Evolutionary conservation across 805 yeast species (phyloP), one percentile per base, ranked within the genome.

Genomic region (Jamesozyma jinghongensis): DNA sequence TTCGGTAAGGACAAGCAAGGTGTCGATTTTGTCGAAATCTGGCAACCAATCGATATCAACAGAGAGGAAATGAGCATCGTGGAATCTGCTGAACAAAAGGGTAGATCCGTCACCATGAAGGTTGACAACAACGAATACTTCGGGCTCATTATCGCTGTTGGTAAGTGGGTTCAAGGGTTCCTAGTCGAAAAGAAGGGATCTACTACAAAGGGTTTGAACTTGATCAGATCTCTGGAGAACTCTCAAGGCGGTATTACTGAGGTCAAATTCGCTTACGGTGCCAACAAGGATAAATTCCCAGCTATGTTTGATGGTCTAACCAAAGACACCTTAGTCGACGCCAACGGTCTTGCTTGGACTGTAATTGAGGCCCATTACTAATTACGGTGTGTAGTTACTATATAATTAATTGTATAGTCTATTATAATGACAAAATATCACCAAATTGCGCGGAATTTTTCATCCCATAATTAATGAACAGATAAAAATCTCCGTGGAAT

Each of bases 1-100:
- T 46, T 47, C 19, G 65, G 65, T 28, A 17, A 40, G 5, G 57
- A 51, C 10, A 49, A 50, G 12, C 49, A 44, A 37, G 60, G 51
- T 11, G 54, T 62, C 18, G 37, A 46, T 2, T 62, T 62, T 38
- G 47, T 52, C 33, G 66, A 62, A 42, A 44, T 62, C 17, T 62
- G 66, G 66, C 65, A 61, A 45, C 65, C 66, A 39, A 36, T 62
- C 29, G 60, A 59, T 32, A 48, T 59, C 8, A 37, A 40, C 19
- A 42, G 46, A 19, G 46, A 43, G 4, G 58, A 55, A 22, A 42
- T 52, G 19, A 53, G 51, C 6, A 42, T 51, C 19, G 41, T 43
- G n/a, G 40, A 30, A 5, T 44, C 50, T 19, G 19, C 32, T 11
- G 10, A 30, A 14, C 19, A 17, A 16, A 35, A 37, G 12, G 53